Evolutionary conservation across 495 filamentous ascomycete species (phyloP).

Genomic region (Platismatia glauca): DNA sequence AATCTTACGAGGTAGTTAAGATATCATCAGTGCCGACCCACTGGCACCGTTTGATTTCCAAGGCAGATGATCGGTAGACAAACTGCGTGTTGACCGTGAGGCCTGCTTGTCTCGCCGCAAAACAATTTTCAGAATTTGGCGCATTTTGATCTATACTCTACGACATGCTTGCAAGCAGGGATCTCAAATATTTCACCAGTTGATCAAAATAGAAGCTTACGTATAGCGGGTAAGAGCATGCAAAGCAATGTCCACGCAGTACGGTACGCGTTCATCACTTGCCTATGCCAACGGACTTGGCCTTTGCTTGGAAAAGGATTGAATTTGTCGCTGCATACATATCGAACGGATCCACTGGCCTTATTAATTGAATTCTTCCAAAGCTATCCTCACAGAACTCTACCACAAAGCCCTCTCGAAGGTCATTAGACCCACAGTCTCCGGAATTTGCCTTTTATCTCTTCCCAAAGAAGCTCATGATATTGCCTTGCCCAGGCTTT

Average conservation of each 20-base stretch:
- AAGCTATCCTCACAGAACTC: background rate
- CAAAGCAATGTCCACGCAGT: background rate
- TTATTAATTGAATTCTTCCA: background rate
- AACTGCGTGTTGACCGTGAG: no score
- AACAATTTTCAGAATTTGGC: no score
- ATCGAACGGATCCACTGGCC: background rate
- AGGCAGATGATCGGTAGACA: no score
- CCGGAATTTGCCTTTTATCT: conserved; percentile 40
- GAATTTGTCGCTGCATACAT: background rate
- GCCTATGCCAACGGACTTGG: background rate
- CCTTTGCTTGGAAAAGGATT: background rate
- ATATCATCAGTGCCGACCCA: no score
- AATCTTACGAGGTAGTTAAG: no score
- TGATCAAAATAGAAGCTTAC: background rate
- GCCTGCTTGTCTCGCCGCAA: no score
- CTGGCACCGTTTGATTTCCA: no score
- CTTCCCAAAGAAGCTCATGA: conserved; percentile 92
- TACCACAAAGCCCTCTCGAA: background rate
- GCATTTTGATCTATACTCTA: background rate
- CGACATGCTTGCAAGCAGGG: background rate
- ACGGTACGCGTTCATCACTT: background rate
- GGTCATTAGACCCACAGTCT: background rate
- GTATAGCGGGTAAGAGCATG: background rate
- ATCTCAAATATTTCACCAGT: background rate
- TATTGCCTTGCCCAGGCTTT: conserved; percentile 71